These are phyloP conservation scores for Metschnikowia henanensis DNA, from an alignment of 805 yeast species.

Conservation along the genomic window DNA sequence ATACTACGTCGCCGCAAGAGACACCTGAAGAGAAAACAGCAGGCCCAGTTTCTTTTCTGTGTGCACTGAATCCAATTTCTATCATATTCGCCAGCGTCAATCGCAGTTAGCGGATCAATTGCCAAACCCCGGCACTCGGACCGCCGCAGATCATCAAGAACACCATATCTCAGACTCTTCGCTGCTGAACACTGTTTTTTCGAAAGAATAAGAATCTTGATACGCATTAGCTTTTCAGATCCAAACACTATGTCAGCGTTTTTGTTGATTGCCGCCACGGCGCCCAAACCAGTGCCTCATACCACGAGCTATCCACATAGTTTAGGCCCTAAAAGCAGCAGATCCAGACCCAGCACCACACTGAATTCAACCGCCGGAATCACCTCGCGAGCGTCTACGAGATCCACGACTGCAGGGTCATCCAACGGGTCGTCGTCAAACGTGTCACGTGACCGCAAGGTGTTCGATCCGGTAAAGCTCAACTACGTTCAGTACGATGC, in stretches of 20 bases:
- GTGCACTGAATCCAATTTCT: no score
- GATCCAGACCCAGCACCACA: not conserved
- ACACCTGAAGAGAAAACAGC: not conserved
- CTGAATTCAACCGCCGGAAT: not conserved
- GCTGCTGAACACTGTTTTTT: not conserved
- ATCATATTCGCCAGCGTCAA: not conserved
- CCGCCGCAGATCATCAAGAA: no score
- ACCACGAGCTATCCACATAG: not conserved
- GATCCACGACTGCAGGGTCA: not conserved
- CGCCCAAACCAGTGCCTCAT: conserved; percentile 1
- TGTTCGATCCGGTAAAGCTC: conserved; percentile 9
- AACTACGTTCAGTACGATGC: conserved; percentile 6
- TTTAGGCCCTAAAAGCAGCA: not conserved
- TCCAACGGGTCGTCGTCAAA: not conserved
- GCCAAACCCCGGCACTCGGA: no score
- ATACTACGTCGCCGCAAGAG: not conserved
- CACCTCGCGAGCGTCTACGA: not conserved
- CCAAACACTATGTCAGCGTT: conserved; percentile 11
- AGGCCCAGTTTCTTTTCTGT: not conserved
- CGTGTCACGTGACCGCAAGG: not conserved
- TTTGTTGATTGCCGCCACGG: conserved; percentile 9
- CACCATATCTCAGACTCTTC: not conserved
- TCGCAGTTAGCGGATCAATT: no score
- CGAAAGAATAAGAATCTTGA: no score
- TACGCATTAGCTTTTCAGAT: no score